These are phyloP conservation scores for Euphorbia tirucalli DNA, from an alignment of 345 rosid species.

Conservation along the genomic window DNA sequence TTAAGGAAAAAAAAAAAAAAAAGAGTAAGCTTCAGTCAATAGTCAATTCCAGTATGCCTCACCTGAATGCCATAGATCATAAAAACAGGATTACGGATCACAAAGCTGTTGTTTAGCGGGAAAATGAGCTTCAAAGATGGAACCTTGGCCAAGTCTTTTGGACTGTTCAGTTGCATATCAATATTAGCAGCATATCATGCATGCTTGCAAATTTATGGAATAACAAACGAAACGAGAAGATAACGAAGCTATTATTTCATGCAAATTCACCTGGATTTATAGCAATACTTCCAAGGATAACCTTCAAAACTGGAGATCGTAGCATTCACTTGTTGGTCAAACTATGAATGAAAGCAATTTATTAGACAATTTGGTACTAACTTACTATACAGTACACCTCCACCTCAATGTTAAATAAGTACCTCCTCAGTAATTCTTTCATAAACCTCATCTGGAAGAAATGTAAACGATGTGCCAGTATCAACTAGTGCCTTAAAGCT, in stretches of 20 bases:
- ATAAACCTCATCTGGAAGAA: conserved; percentile 55
- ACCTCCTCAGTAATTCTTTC: conserved; percentile 61
- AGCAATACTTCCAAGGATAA: conserved; percentile 72
- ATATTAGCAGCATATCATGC: background rate
- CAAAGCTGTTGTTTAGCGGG: conserved; percentile 63
- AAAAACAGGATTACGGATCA: conserved; percentile 68
- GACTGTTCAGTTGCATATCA: conserved; percentile 35
- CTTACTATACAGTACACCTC: background rate
- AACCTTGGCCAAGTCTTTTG: conserved; percentile 45
- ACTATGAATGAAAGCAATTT: conserved; percentile 31
- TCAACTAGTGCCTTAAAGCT: conserved; percentile 60
- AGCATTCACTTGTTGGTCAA: conserved; percentile 59
- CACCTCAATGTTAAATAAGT: background rate
- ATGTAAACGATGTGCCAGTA: conserved; percentile 90
- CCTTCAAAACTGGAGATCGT: conserved; percentile 43
- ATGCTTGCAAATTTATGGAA: background rate
- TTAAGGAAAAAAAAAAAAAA: no score
- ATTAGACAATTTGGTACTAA: conserved; percentile 16
- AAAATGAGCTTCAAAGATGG: conserved; percentile 67
- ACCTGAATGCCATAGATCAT: conserved; percentile 63
- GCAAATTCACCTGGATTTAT: conserved; percentile 60
- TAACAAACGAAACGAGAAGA: background rate
- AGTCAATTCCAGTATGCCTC: conserved; percentile 11
- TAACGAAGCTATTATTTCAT: conserved; percentile 8
- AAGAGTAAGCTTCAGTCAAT: background rate